Percentiles rank a stretch among this genome's conserved stretches.
These are phyloP conservation scores for Acidiella bohemica DNA, from an alignment of 495 filamentous ascomycete genomes.

Conservation along the genomic window DNA sequence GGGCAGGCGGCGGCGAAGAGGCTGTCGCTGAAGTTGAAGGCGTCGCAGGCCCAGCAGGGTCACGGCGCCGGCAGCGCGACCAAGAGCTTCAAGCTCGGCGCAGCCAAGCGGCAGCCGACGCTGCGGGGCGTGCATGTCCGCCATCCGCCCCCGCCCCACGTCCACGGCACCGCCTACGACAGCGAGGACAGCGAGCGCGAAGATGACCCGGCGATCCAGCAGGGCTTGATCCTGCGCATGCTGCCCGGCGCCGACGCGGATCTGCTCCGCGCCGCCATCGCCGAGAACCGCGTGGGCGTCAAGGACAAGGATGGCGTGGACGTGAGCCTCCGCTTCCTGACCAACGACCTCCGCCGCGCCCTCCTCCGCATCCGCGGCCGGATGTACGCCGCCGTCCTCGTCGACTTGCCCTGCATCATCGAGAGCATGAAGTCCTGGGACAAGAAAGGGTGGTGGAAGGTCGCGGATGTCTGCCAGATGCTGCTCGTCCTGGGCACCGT, in stretches of 20 bases:
- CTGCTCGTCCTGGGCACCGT: slow-evolving; percentile 64
- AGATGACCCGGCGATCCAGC: slow-evolving; percentile 70
- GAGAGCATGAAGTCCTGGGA: slow-evolving; percentile 98
- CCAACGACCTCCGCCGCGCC: slow-evolving; percentile 58
- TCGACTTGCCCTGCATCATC: slow-evolving; percentile 82
- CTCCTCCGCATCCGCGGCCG: slow-evolving; percentile 54
- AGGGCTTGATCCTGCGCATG: slow-evolving; percentile 83
- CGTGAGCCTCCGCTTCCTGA: slow-evolving; percentile 66
- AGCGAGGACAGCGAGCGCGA: slow-evolving; percentile 91
- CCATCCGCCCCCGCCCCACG: slow-evolving; percentile 36
- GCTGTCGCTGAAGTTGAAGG: slow-evolving; percentile 2
- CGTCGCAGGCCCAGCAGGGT: background rate
- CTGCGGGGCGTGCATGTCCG: slow-evolving; percentile 37
- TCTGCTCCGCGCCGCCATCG: slow-evolving; percentile 55
- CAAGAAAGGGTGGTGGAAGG: slow-evolving; percentile 80
- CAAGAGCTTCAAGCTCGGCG: slow-evolving; percentile 20
- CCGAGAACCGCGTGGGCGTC: slow-evolving; percentile 58
- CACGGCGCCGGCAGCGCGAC: slow-evolving; percentile 1
- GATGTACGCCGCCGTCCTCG: slow-evolving; percentile 65
- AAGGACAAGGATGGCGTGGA: slow-evolving; percentile 49
- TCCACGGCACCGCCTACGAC: slow-evolving; percentile 78
- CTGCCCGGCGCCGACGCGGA: slow-evolving; percentile 72
- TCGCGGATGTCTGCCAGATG: slow-evolving; percentile 92
- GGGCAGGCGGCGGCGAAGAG: slow-evolving; percentile 19
- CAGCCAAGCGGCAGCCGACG: background rate